A percentile compares a stretch with the other conserved stretches of the same genome.
These are phyloP conservation scores for Excoecaria cochinchinensis DNA, from an alignment of 345 rosid species.

Conservation along the genomic window DNA sequence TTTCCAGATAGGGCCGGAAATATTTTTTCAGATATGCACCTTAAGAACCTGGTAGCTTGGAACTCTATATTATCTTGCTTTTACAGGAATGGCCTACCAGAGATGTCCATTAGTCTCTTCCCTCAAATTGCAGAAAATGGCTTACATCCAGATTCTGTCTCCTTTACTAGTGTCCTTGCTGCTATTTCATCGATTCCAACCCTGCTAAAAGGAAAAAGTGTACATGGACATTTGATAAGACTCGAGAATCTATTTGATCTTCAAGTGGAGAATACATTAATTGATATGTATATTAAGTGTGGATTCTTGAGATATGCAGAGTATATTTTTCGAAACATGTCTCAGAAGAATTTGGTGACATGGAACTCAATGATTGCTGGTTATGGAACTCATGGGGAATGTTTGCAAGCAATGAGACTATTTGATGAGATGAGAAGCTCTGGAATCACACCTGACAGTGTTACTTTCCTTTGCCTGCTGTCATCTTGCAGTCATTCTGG, in stretches of 20 bases:
- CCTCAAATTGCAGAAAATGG: slow-evolving; percentile 38
- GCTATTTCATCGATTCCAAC: slow-evolving; percentile 66
- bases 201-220: slow-evolving; percentile 56
- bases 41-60: slow-evolving; percentile 66
- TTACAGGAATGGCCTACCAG: slow-evolving; percentile 57
- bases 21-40: slow-evolving; percentile 50
- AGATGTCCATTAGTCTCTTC: slow-evolving; percentile 51
- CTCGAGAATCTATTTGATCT: slow-evolving; percentile 41
- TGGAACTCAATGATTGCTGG: slow-evolving; percentile 82
- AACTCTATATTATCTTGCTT: slow-evolving; percentile 74
- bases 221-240: slow-evolving; percentile 68
- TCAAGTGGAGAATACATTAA: slow-evolving; percentile 61
- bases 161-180: slow-evolving; percentile 64
- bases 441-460: slow-evolving; percentile 54
- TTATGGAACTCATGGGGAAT: slow-evolving; percentile 71
- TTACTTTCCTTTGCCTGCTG: slow-evolving; percentile 67
- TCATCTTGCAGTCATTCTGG: slow-evolving; percentile 88
- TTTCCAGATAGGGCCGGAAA: slow-evolving; percentile 52
- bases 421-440: slow-evolving; percentile 57
- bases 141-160: slow-evolving; percentile 54
- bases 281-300: slow-evolving; percentile 84
- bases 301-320: slow-evolving; percentile 57
- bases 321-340: slow-evolving; percentile 48
- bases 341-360: slow-evolving; percentile 50
- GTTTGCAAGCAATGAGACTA: slow-evolving; percentile 44